Evolutionary conservation across 805 yeast genomes (phyloP).

Genomic region (Starmerella geochares): DNA sequence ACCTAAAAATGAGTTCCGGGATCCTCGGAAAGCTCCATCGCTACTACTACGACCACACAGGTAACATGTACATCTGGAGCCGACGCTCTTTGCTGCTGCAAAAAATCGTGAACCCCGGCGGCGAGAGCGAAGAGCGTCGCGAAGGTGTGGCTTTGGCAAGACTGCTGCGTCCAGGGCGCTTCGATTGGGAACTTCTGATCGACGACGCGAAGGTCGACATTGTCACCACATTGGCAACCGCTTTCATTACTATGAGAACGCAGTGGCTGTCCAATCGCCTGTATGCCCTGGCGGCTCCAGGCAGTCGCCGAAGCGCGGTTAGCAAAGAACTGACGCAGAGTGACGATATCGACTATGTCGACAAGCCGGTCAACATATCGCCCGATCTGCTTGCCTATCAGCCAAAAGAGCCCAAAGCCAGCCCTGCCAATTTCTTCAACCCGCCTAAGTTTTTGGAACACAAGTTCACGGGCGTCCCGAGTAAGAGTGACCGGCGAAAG

Average conservation of each 20-base stretch:
- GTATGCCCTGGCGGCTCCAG: background rate
- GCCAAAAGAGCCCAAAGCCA: background rate
- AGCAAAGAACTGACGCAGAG: too few species aligned
- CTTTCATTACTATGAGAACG: constrained; percentile 52
- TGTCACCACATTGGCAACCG: constrained; percentile 51
- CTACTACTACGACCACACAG: constrained; percentile 44
- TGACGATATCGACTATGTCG: background rate
- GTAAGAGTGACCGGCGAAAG: background rate
- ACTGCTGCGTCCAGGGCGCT: constrained; percentile 47
- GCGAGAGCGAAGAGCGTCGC: constrained; percentile 46
- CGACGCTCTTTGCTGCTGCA: constrained; percentile 44
- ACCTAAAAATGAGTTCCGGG: constrained; percentile 35
- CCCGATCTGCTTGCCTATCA: constrained; percentile 10
- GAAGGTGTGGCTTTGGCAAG: constrained; percentile 46
- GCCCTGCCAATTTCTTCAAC: constrained; percentile 20
- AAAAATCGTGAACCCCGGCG: constrained; percentile 44
- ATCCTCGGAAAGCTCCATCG: constrained; percentile 28
- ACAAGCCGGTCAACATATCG: background rate
- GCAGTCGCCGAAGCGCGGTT: background rate
- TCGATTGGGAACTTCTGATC: constrained; percentile 49
- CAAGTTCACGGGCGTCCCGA: background rate
- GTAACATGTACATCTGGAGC: constrained; percentile 48
- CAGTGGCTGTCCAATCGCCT: constrained; percentile 38
- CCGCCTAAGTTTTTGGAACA: constrained; percentile 17
- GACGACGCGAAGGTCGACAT: constrained; percentile 39